Evolutionary conservation across 768 basidiomycete genomes (phyloP).

Genomic region (Tephrocybe sp.): DNA sequence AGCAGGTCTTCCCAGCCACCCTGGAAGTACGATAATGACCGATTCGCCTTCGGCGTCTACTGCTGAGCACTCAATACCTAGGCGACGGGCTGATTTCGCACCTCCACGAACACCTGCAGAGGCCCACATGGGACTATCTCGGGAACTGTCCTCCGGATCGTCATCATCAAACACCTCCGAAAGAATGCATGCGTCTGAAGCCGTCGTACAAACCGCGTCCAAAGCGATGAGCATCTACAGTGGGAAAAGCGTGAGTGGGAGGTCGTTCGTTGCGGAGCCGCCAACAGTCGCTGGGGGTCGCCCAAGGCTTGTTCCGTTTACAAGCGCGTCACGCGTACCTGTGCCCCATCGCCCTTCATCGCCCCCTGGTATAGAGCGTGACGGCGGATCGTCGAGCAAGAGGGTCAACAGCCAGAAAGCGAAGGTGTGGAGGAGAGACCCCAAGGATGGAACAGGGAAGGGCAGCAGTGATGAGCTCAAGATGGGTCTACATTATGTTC

Average conservation of each 20-base stretch:
- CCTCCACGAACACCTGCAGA: constrained; percentile 50
- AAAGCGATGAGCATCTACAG: constrained; percentile 58
- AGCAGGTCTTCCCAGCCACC: constrained; percentile 34
- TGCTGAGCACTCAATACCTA: constrained; percentile 63
- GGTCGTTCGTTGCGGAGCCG: constrained; percentile 29
- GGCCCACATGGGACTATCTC: constrained; percentile 35
- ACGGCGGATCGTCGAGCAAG: constrained; percentile 29
- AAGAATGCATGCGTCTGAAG: constrained; percentile 40
- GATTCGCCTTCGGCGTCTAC: constrained; percentile 69
- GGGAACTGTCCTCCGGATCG: constrained; percentile 36
- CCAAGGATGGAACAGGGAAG: constrained; percentile 24
- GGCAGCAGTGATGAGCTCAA: constrained; percentile 63
- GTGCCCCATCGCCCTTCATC: constrained; percentile 47
- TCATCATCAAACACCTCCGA: constrained; percentile 32
- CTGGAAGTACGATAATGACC: constrained; percentile 49
- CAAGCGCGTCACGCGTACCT: constrained; percentile 64
- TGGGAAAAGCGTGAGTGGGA: constrained; percentile 36
- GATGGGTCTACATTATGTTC: constrained; percentile 71
- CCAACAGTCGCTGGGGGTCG: constrained; percentile 33
- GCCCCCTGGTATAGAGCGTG: constrained; percentile 24
- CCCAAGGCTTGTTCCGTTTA: constrained; percentile 73
- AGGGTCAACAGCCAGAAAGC: constrained; percentile 67
- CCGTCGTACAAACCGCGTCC: constrained; percentile 45
- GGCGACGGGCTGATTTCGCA: constrained; percentile 67
- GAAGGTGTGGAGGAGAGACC: constrained; percentile 41